Conservation (phyloP, 2,329 filamentous ascomycete species). For the Trichophyton mentagrophytes region DNA sequence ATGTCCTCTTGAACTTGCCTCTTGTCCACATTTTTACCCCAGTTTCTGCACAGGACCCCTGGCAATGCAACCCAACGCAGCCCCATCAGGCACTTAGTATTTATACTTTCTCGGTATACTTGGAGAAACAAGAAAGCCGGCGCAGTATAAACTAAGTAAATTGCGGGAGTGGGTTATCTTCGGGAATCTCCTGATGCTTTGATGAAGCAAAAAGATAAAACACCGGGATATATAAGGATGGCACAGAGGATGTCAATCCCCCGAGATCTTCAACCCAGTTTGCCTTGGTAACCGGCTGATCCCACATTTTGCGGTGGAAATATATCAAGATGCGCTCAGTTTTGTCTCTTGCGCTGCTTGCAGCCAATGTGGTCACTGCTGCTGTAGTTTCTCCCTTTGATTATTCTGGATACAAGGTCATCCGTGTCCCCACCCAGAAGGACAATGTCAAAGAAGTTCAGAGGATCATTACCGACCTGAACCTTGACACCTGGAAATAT, state of each 20-base stretch:
- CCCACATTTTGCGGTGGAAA: not conserved
- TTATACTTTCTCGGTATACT: not conserved
- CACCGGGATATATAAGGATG: not conserved
- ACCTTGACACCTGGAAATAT: slow-evolving; percentile 14
- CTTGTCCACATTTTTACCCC: not conserved
- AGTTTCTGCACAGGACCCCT: not conserved
- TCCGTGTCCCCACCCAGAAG: slow-evolving; percentile 13
- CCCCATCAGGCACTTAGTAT: not conserved
- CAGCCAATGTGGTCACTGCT: not conserved
- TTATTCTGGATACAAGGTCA: slow-evolving; percentile 17
- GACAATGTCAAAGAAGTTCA: slow-evolving; percentile 11
- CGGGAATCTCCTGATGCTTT: not conserved
- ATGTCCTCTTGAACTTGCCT: not conserved
- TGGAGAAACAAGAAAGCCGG: not conserved
- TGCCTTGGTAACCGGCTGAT: not conserved
- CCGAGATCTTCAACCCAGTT: not conserved
- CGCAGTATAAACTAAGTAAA: not conserved
- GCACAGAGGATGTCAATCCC: not conserved
- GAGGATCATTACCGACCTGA: slow-evolving; percentile 12
- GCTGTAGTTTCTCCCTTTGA: slow-evolving; percentile 4
- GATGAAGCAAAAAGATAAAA: not conserved
- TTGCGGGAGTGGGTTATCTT: slow-evolving; percentile 1
- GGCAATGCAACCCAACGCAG: not conserved
- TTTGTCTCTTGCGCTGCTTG: slow-evolving; percentile 3
- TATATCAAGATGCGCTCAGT: slow-evolving; percentile 2